These are phyloP conservation scores for Penicillium parvum DNA, from an alignment of 495 filamentous ascomycete species.

Conservation along the genomic window DNA sequence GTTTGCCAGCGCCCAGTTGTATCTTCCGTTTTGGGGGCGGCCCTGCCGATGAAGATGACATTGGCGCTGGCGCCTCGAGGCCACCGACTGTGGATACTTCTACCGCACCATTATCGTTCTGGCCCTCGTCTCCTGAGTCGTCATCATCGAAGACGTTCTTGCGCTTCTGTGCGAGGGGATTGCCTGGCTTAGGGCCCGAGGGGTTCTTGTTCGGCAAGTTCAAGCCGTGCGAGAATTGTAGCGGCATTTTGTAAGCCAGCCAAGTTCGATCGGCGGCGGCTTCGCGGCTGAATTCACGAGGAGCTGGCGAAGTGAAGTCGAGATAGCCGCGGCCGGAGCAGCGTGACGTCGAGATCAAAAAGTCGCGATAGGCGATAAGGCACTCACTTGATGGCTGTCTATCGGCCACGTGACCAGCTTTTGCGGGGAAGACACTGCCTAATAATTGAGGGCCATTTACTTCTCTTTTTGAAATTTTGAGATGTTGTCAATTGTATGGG, in stretches of 20 bases:
- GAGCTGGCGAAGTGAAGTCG: not conserved
- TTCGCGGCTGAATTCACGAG: too few relatives aligned
- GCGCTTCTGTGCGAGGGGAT: slow-evolving; percentile 37
- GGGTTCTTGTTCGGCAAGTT: slow-evolving; percentile 50
- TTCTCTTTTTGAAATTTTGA: too few relatives aligned
- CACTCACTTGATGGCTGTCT: slow-evolving; percentile 9
- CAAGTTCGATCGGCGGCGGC: not conserved
- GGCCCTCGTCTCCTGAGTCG: slow-evolving; percentile 44
- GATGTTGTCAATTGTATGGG: too few relatives aligned
- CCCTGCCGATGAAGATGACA: slow-evolving; percentile 10
- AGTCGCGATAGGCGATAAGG: slow-evolving; percentile 22
- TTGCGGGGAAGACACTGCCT: slow-evolving; percentile 12
- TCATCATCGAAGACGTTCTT: slow-evolving; percentile 49
- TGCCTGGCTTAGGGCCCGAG: slow-evolving; percentile 17
- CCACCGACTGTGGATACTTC: slow-evolving; percentile 45
- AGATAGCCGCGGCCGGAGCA: not conserved
- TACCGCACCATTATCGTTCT: slow-evolving; percentile 16
- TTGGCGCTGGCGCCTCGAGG: slow-evolving; percentile 21
- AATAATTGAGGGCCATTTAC: too few relatives aligned
- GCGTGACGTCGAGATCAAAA: slow-evolving; percentile 14
- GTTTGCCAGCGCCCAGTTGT: slow-evolving; percentile 22
- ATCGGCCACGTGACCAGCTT: slow-evolving; percentile 20
- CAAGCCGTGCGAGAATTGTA: slow-evolving; percentile 52
- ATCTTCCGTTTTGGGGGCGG: slow-evolving; percentile 38
- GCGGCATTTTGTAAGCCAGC: slow-evolving; percentile 26